phyloP scores from a whole-genome alignment of 1,139 yeast species.

The Blastobotrys apis region DNA sequence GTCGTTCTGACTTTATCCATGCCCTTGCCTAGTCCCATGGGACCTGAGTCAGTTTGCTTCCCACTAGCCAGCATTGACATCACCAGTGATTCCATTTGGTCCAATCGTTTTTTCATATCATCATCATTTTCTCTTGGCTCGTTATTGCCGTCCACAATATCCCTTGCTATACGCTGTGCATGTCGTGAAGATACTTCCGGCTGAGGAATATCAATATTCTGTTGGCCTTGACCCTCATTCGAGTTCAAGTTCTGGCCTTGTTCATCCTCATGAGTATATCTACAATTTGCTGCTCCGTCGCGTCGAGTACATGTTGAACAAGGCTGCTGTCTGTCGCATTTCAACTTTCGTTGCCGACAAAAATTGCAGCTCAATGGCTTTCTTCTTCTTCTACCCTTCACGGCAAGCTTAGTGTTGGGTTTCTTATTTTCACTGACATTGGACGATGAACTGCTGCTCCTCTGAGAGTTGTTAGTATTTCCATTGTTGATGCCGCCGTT shows the following conservation, averaged over 20 bases:
- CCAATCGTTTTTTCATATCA: slow-evolving; percentile 29
- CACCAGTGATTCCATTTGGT: slow-evolving; percentile 32
- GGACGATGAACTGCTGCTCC: background rate
- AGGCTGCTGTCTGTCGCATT: slow-evolving; percentile 36
- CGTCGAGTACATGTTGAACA: slow-evolving; percentile 34
- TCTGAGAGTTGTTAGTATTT: background rate
- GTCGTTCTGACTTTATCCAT: slow-evolving; percentile 3
- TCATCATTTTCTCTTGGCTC: background rate
- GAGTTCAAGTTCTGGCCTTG: background rate
- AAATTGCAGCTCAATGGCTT: slow-evolving; percentile 32
- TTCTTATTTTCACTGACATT: background rate
- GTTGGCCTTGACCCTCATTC: too few species aligned
- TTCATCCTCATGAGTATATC: slow-evolving; percentile 13
- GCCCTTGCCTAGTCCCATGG: slow-evolving; percentile 2
- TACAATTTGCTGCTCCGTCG: slow-evolving; percentile 22
- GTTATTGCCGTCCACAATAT: background rate
- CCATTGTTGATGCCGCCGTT: background rate
- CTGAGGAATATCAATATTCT: slow-evolving; percentile 3
- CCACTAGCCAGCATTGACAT: slow-evolving; percentile 23
- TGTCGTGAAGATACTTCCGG: background rate
- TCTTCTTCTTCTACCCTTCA: slow-evolving; percentile 20
- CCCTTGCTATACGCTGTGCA: background rate
- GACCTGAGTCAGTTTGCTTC: slow-evolving; percentile 14
- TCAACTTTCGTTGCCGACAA: slow-evolving; percentile 35
- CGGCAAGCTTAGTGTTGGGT: background rate